Evolutionary conservation across 179 eudicot genomes (phyloP).

Genomic region (Beta macrorhiza): DNA sequence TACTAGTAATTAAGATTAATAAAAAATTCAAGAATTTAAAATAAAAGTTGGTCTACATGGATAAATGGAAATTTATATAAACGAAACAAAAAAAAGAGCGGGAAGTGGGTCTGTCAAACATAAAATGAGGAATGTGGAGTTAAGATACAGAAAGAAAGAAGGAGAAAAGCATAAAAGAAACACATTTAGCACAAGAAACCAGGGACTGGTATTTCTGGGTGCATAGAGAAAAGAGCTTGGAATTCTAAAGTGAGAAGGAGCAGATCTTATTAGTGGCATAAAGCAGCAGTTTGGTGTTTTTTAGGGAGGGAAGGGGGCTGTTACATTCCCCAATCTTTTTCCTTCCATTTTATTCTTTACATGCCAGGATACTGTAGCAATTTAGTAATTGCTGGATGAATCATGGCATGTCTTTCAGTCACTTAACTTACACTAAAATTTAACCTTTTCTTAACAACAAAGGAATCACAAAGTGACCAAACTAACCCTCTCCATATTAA

Average conservation of each 20-base stretch:
- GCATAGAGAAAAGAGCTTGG: constrained; percentile 81
- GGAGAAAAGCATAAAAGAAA: constrained; percentile 60
- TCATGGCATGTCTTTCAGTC: constrained; percentile 38
- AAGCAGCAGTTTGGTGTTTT: constrained; percentile 69
- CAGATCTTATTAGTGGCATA: constrained; percentile 57
- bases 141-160: constrained; percentile 36
- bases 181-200: constrained; percentile 64
- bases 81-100: constrained; percentile 5
- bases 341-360: constrained; percentile 47
- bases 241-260: constrained; percentile 72
- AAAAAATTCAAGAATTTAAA: neutral
- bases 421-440: constrained; percentile 25
- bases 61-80: constrained; percentile 8
- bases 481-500: constrained; percentile 23
- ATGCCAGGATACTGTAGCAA: constrained; percentile 40
- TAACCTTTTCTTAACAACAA: constrained; percentile 54
- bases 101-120: constrained; percentile 31
- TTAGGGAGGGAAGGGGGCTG: constrained; percentile 35
- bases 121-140: constrained; percentile 29
- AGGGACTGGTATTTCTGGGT: constrained; percentile 40
- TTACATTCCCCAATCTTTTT: constrained; percentile 41
- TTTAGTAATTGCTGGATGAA: constrained; percentile 32
- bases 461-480: constrained; percentile 42
- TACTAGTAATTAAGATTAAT: constrained; percentile 13
- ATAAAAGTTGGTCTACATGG: constrained; percentile 7